phyloP scores from a whole-genome alignment of 345 rosid species.

The Citrus sp. region DNA sequence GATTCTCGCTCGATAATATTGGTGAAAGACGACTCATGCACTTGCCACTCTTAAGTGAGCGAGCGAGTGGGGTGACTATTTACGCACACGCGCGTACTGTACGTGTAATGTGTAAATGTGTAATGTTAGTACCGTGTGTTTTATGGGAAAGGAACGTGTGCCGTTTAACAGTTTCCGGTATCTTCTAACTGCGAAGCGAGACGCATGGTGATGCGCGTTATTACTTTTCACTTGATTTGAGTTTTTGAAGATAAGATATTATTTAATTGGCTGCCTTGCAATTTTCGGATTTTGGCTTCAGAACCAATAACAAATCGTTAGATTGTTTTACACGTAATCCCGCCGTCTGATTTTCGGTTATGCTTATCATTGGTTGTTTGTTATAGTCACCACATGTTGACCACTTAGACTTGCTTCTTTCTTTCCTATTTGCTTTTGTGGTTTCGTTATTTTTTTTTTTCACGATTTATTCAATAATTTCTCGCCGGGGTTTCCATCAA shows the following conservation, averaged over 20 bases:
- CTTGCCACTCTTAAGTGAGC: neutral
- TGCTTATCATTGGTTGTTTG: neutral
- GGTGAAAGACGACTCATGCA: neutral
- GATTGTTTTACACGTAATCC: neutral
- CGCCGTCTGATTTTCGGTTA: neutral
- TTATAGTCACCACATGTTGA: neutral
- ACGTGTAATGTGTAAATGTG: too few species aligned
- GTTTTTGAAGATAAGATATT: neutral
- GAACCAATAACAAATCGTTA: too few species aligned
- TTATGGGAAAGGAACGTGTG: neutral
- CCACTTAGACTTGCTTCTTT: neutral
- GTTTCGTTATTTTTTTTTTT: too few species aligned
- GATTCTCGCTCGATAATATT: neutral
- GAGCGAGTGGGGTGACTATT: neutral
- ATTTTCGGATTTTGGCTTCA: too few species aligned
- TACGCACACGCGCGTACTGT: fast-evolving
- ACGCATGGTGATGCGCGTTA: neutral
- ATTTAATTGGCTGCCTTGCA: neutral
- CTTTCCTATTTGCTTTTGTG: too few species aligned
- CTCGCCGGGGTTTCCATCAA: too few species aligned
- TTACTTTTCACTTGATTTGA: neutral
- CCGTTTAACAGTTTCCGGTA: slow-evolving; percentile 14
- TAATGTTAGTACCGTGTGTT: neutral
- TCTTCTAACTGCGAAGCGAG: neutral
- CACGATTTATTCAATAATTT: too few species aligned